phyloP scores from a whole-genome alignment of 192 early-diverging fungal genomes.

The Backusella mclennaniae region DNA sequence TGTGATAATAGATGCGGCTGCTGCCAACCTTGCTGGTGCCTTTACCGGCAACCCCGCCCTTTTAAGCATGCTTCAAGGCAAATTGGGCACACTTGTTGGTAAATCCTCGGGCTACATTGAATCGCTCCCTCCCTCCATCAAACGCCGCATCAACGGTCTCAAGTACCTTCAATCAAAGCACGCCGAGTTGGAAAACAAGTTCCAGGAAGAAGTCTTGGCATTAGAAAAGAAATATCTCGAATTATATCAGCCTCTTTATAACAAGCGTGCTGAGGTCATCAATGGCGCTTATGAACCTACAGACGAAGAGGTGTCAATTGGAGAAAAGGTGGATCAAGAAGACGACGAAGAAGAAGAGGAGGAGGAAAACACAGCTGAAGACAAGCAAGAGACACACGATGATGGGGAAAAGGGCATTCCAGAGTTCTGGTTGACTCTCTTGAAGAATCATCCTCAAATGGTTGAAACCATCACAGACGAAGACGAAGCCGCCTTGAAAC shows the following conservation, averaged over 20 bases:
- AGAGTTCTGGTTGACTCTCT: slow-evolving; percentile 93
- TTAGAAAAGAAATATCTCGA: slow-evolving; percentile 96
- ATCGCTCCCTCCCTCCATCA: slow-evolving; percentile 68
- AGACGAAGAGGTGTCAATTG: slow-evolving; percentile 73
- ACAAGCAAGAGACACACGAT: slow-evolving; percentile 41
- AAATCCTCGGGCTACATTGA: slow-evolving; percentile 42
- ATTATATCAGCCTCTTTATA: slow-evolving; percentile 87
- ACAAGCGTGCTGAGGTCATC: slow-evolving; percentile 81
- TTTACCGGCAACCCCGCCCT: slow-evolving; percentile 61
- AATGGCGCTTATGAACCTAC: slow-evolving; percentile 84
- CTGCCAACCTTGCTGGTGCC: slow-evolving; percentile 26
- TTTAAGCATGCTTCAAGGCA: slow-evolving; percentile 72
- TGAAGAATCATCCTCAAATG: slow-evolving; percentile 84
- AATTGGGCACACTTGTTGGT: slow-evolving; percentile 79
- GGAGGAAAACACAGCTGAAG: slow-evolving; percentile 37
- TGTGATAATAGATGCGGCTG: neutral
- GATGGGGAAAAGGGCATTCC: slow-evolving; percentile 68
- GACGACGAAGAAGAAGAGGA: slow-evolving; percentile 50
- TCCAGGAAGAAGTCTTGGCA: slow-evolving; percentile 90
- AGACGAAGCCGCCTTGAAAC: slow-evolving; percentile 89
- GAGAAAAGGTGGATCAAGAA: slow-evolving; percentile 46
- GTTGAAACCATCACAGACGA: slow-evolving; percentile 85
- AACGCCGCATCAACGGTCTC: slow-evolving; percentile 83
- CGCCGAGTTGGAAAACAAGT: slow-evolving; percentile 77
- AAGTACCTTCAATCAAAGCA: slow-evolving; percentile 90